Base-by-base conservation (phyloP, 495 filamentous ascomycete species). In the Neurospora sp. region DNA sequence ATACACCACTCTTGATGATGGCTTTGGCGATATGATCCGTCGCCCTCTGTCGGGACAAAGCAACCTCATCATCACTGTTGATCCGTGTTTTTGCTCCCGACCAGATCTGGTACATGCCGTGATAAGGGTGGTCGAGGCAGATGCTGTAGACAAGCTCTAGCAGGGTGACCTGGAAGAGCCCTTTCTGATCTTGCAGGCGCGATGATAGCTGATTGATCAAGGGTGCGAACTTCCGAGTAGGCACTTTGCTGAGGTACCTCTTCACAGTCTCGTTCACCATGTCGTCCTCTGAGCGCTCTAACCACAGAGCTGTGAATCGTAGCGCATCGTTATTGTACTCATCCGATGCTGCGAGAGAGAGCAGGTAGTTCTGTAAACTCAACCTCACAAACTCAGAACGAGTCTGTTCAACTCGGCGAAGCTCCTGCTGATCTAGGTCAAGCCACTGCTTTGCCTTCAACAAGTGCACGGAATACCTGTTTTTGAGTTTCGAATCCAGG, bases 121-220 rank as follows among this genome's bases (percentile, higher is more conserved):
- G 96, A 80, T 94, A 96, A 1, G 96, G 96, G 80, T 99, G 96
- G 37, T 99, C 94, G 11, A 85, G 84, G 78, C 94, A 97, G 71
- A 98, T 96, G 12, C 90, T 86, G 73, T 90, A 86, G 16, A 98
- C 89, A 42, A 98, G 81, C 2, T 85, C 80, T 22, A 85, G 88
- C 18, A 99, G 86, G 5, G 94, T 83, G 20, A 80, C 79, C 76
- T 99, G 96, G 77, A 99, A 99, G 2, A 75, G 69, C 10, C 82
- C 80, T 46, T 87, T 84, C 35, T 88, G 85, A 75, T 94, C 89
- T 69, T 96, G 89, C 16, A 98, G 84, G 27, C 96, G 91, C 14
- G 96, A 98, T 4, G 94, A 93, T 20, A 98, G 88, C 79, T 99
- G 96, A 78, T 97, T 99, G 91, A 97, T 97, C 72, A 98, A 81